These are phyloP conservation scores for Escovopsis sp. DNA, from an alignment of 2,329 filamentous ascomycete species.

Conservation along the genomic window DNA sequence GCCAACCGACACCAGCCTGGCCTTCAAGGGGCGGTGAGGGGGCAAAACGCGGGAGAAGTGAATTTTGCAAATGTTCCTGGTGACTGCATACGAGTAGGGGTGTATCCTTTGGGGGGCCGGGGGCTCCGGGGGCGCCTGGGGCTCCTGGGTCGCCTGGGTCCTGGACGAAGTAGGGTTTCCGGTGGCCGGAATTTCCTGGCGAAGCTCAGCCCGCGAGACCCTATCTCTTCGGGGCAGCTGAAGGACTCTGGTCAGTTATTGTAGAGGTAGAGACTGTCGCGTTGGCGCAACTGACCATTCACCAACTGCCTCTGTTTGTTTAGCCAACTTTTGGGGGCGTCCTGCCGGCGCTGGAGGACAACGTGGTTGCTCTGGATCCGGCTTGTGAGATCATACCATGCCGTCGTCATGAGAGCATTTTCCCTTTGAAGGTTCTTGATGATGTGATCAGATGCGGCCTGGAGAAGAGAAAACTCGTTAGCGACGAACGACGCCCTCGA, in stretches of 20 bases:
- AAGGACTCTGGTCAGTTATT: constrained; percentile 22
- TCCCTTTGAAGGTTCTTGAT: constrained; percentile 62
- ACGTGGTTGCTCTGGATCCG: constrained; percentile 73
- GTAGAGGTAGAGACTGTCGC: constrained; percentile 29
- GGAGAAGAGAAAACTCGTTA: constrained; percentile 4
- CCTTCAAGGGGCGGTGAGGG: too few relatives aligned
- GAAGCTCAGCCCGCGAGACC: constrained; percentile 19
- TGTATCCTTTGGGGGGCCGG: background rate
- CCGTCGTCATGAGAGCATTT: constrained; percentile 63
- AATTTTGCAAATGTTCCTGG: background rate
- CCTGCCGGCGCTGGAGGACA: constrained; percentile 57
- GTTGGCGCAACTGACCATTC: constrained; percentile 36
- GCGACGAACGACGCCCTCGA: background rate
- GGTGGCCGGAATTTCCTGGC: constrained; percentile 1
- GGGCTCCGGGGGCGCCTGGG: background rate
- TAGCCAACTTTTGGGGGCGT: constrained; percentile 67
- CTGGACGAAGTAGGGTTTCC: too few relatives aligned
- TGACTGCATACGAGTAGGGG: background rate
- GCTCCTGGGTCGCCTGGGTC: too few relatives aligned
- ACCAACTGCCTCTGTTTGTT: constrained; percentile 66
- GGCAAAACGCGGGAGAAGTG: background rate
- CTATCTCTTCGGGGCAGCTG: constrained; percentile 33
- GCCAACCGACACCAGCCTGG: too few relatives aligned
- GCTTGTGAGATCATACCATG: constrained; percentile 71
- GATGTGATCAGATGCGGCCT: constrained; percentile 37